Percentiles rank a stretch among this genome's conserved stretches.
Evolutionary conservation across 108 stramenopile genomes (phyloP).

Genomic region (Cylindrotheca fusiformis): DNA sequence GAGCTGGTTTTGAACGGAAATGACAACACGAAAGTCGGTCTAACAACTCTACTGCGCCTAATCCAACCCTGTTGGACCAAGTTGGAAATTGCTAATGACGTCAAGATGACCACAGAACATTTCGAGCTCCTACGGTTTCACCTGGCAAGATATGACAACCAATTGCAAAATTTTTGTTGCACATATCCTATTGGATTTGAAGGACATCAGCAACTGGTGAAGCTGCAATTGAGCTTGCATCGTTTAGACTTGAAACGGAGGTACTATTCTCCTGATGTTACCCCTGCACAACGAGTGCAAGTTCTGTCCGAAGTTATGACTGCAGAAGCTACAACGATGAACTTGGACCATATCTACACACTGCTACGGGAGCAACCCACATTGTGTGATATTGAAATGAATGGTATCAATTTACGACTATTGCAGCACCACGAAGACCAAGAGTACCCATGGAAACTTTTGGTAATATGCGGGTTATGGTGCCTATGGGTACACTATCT

Average conservation of each 20-base stretch:
- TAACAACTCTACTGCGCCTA: neutral
- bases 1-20: neutral
- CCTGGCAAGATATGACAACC: neutral
- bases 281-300: neutral
- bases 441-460: neutral
- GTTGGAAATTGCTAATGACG: neutral
- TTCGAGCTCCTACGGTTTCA: neutral
- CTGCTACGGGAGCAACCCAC: neutral
- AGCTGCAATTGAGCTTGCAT: neutral
- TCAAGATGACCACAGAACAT: neutral
- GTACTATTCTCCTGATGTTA: neutral
- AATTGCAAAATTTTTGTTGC: neutral
- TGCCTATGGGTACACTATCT: neutral
- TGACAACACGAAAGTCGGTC: neutral
- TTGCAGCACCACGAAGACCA: neutral
- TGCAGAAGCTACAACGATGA: neutral
- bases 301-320: neutral
- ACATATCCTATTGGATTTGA: neutral
- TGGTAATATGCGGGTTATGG: too few species aligned
- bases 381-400: neutral
- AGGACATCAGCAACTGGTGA: neutral
- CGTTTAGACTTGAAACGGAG: neutral
- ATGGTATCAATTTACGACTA: neutral
- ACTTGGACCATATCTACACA: neutral
- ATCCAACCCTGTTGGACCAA: neutral